Evolutionary conservation across 345 rosid species (phyloP), one percentile per base, ranked within the genome.

Genomic region (Bruguiera sexangula): DNA sequence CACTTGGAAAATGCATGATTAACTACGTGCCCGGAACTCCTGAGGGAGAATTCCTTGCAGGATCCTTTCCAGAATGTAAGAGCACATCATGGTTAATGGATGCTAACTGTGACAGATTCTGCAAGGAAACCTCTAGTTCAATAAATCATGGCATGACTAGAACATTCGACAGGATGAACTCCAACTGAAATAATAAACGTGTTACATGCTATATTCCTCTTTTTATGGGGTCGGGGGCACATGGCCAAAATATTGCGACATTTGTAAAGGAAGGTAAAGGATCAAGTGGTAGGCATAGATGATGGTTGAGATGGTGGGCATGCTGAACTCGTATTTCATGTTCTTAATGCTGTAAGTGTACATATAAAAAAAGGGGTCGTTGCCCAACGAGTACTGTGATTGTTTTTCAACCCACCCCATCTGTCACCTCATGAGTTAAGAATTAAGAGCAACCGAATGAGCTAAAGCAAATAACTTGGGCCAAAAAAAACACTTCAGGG

Each of bases 51-150:
- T 64, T 61, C 71, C 73, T 86, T 5, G 86, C 68, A 30, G 90
- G 62, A 84, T 89, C 87, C 78, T 81, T 87, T 18, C 79, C 86
- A 27, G 72, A 80, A 81, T 89, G 92, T 67, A 90, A 54, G 26
- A 85, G 76, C 71, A 90, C 88, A 43, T 88, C 96, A 66, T 86
- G 91, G 71, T 90, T 90, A 60, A 90, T 90, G 18, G 89, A 80
- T 34, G 96, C 96, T 82, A 90, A 75, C 71, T 90, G 96, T 20
- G 93, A 90, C 73, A 88, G 72, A 73, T 90, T 90, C 96, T 90
- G 93, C 82, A 82, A 52, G 51, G 8, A 20, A 29, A 52, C 3
- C 15, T 30, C 7, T 21, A 20, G 11, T 70, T 24, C 9, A 53
- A 43, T 3, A 46, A 22, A 55, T 13, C 59, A 26, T n/a, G 27